Evolutionary conservation across 2,329 filamentous ascomycete genomes (phyloP).

Genomic region (Neospermospora avenae): DNA sequence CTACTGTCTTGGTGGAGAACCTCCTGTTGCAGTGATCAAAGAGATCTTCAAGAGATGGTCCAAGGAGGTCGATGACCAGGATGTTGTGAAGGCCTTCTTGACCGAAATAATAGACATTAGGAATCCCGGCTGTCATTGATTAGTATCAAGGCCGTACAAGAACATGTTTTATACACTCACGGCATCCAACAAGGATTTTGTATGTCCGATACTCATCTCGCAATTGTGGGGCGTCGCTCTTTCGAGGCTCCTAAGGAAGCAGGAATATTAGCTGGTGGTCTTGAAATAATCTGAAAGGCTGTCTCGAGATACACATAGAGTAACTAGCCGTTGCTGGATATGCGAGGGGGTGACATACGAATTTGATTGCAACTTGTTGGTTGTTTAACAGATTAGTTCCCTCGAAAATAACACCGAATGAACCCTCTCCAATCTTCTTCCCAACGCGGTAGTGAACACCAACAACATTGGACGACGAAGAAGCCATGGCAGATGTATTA

Average conservation of each 20-base stretch:
- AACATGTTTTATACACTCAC: constrained; percentile 59
- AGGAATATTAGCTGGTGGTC: not conserved
- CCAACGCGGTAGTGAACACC: constrained; percentile 98
- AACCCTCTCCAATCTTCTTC: constrained; percentile 93
- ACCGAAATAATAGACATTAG: constrained; percentile 99
- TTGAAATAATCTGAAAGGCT: not conserved
- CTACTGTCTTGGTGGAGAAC: constrained; percentile 95
- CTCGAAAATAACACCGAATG: constrained; percentile 98
- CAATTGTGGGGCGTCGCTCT: constrained; percentile 96
- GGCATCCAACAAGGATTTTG: constrained; percentile 98
- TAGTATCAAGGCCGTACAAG: constrained; percentile 31
- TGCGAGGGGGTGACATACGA: constrained; percentile 58
- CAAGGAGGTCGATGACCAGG: constrained; percentile 93
- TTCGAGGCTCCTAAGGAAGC: constrained; percentile 76
- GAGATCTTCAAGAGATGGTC: constrained; percentile 90
- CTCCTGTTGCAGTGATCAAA: constrained; percentile 96
- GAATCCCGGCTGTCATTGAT: constrained; percentile 75
- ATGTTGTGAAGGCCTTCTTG: constrained; percentile 99
- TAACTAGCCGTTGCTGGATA: not conserved
- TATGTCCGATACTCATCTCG: constrained; percentile 99
- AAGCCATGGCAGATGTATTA: constrained; percentile 30
- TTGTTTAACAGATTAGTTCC: constrained; percentile 98
- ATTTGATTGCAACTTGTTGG: constrained; percentile 99
- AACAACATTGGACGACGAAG: constrained; percentile 77
- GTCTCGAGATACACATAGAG: not conserved